Percentiles rank a stretch among this genome's conserved stretches.
Conservation (phyloP, 192 early-diverging fungal species). For the Entophlyctis luteolus region DNA sequence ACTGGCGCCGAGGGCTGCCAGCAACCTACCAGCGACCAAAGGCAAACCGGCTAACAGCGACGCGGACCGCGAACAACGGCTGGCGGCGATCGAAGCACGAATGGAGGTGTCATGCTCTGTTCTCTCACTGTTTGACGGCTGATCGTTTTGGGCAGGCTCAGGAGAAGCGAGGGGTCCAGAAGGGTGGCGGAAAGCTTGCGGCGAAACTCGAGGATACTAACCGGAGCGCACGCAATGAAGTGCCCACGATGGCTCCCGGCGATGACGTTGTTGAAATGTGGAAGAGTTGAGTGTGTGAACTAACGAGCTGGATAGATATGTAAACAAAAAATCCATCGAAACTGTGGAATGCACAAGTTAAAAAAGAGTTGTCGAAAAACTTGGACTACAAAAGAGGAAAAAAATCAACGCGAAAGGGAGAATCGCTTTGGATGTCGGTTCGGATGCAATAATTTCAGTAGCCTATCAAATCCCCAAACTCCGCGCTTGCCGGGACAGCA, state of each 20-base stretch:
- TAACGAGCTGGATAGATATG: no score
- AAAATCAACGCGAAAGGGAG: no score
- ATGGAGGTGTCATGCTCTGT: conserved; percentile 10
- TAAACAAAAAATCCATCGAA: no score
- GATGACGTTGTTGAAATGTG: conserved; percentile 21
- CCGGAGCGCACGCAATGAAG: not conserved
- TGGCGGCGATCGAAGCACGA: conserved; percentile 25
- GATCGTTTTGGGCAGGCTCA: not conserved
- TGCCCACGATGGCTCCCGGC: not conserved
- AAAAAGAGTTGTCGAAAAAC: no score
- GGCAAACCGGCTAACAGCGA: conserved; percentile 13
- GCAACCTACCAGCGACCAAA: not conserved
- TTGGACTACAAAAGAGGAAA: no score
- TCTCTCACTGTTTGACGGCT: no score
- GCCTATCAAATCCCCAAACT: no score
- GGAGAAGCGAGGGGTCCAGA: conserved; percentile 26
- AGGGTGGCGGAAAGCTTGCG: conserved; percentile 27
- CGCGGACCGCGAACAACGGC: conserved; percentile 5
- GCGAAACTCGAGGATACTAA: conserved; percentile 25
- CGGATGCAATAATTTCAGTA: no score
- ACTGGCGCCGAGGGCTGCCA: not conserved
- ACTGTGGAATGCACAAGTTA: no score
- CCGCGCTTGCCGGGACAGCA: no score
- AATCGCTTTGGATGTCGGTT: no score
- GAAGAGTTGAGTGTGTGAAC: not conserved